phyloP scores from a whole-genome alignment of 805 yeast genomes.

The Barnettozyma sp. region DNA sequence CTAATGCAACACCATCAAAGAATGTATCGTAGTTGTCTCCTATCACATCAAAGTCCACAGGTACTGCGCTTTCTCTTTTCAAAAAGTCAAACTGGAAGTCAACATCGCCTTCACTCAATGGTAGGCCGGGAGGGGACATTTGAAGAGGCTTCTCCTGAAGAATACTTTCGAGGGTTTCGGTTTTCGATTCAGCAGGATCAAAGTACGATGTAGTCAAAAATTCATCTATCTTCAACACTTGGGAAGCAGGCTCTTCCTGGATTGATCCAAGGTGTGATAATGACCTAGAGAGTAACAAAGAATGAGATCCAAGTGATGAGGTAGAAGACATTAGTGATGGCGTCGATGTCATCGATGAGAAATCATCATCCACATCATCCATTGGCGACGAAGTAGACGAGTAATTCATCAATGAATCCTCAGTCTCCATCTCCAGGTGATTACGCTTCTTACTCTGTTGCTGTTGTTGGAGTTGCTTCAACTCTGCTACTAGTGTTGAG shows the following conservation, averaged over 20 bases:
- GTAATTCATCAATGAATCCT: constrained; percentile 6
- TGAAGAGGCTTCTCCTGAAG: constrained; percentile 4
- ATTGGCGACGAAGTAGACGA: constrained; percentile 6
- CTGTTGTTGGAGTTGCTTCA: constrained; percentile 29
- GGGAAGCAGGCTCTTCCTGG: constrained; percentile 18
- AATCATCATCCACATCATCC: constrained; percentile 20
- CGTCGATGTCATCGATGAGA: constrained; percentile 20
- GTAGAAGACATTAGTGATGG: constrained; percentile 20
- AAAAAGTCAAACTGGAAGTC: constrained; percentile 23
- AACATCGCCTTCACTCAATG: constrained; percentile 10
- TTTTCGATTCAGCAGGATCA: constrained; percentile 10
- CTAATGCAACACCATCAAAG: constrained; percentile 10
- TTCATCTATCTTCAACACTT: constrained; percentile 20
- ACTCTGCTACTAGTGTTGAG: constrained; percentile 37
- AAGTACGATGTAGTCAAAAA: constrained; percentile 21
- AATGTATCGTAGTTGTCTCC: constrained; percentile 13
- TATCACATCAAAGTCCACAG: constrained; percentile 7
- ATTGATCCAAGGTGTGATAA: constrained; percentile 17
- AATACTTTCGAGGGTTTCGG: constrained; percentile 3
- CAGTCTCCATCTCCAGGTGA: constrained; percentile 16
- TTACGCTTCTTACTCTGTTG: constrained; percentile 19
- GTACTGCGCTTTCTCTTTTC: constrained; percentile 14
- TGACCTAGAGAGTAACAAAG: constrained; percentile 5
- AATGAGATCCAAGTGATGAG: constrained; percentile 13
- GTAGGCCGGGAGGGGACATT: constrained; percentile 6